Evolutionary conservation across 345 rosid genomes (phyloP), one percentile per base, ranked within the genome.

Genomic region (Psidium friedrichsthalianum): DNA sequence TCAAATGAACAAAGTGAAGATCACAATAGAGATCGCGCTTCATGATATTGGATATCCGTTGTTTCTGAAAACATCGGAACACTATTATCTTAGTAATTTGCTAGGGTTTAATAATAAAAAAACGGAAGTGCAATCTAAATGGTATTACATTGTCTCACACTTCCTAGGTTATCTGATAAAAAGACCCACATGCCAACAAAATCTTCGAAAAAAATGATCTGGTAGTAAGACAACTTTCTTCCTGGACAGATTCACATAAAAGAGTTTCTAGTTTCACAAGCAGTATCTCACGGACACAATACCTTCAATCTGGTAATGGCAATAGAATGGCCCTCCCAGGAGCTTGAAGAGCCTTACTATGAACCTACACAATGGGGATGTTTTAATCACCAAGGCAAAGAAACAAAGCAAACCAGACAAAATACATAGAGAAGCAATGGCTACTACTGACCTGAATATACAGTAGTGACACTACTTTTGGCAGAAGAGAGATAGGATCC

Each of bases 301-400:
- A 97, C 99, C 99, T 97, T 97, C 89, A 97, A 88, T 86, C 91
- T 94, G 82, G 97, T 91, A 83, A 97, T 90, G 87, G 98, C 98
- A 69, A 93, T 86, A 69, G 98, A 93, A 88, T 95, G 85, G 99
- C 98, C 88, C 98, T 92, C 84, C 99, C 99, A 42, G n/a, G n/a
- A n/a, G n/a, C n/a, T n/a, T n/a, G n/a, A n/a, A 97, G 96, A 87
- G 99, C 97, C 91, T 93, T 95, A 85, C 88, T 88, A 83, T 93
- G 89, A 82, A 86, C 80, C 99, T 97, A 86, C 64, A 83, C 83
- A 85, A 76, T 86, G 81, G 82, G 83, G 83, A 80, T 15, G 20
- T 58, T 44, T 76, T 47, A 55, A 32, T 83, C 64, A 78, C 6
- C 82, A 58, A 89, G 52, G 55, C 59, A 57, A 22, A 86, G 16